Conservation (phyloP, 2,329 filamentous ascomycete genomes). For the Hypoxylon sp. region DNA sequence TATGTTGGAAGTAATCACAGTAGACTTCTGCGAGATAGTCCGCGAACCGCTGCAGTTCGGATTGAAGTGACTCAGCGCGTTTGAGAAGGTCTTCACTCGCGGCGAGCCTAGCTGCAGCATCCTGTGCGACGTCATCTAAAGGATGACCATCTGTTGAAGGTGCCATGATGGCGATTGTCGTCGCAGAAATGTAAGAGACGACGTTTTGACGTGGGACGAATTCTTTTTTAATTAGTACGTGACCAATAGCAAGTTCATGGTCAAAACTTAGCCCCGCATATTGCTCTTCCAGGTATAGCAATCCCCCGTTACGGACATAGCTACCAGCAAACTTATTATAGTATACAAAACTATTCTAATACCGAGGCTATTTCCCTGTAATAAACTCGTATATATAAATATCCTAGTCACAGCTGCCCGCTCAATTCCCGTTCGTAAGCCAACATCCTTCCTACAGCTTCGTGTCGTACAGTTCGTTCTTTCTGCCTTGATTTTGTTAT, state of each 20-base stretch:
- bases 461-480: neutral
- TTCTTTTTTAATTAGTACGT: neutral
- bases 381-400: constrained; percentile 2
- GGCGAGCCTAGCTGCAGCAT: constrained; percentile 22
- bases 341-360: neutral
- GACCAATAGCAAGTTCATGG: neutral
- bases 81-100: constrained; percentile 28
- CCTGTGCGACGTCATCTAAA: constrained; percentile 17
- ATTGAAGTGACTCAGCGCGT: constrained; percentile 43
- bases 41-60: constrained; percentile 48
- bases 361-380: neutral
- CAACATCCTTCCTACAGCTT: neutral
- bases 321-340: neutral
- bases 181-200: neutral
- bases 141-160: neutral
- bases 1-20: constrained; percentile 50
- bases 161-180: constrained; percentile 3
- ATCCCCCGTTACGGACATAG: neutral
- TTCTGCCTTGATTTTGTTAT: neutral
- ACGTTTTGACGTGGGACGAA: neutral
- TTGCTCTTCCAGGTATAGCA: neutral
- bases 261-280: neutral
- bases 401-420: neutral
- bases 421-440: neutral
- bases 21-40: constrained; percentile 48